A percentile compares a stretch with the other conserved stretches of the same genome.
Evolutionary conservation across 1,139 yeast genomes (phyloP).

Genomic region (Pneumocystis jirovecii): DNA sequence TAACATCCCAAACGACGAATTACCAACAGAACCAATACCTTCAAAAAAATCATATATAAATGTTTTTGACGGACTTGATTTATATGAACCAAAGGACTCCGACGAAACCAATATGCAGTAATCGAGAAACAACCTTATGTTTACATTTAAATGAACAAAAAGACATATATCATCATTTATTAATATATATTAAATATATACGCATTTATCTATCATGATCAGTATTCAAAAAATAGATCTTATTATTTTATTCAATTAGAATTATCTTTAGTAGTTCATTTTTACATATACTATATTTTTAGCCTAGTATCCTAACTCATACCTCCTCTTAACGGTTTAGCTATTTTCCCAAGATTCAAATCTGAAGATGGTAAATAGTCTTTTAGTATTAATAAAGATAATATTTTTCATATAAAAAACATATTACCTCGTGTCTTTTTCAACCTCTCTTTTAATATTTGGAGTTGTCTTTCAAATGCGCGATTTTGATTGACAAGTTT

Average conservation of each 20-base stretch:
- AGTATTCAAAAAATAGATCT: background rate
- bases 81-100: background rate
- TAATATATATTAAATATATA: background rate
- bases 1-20: background rate
- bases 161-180: background rate
- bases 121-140: background rate
- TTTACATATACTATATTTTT: background rate
- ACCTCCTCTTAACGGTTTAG: constrained; percentile 56
- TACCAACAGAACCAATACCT: background rate
- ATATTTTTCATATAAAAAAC: background rate
- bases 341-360: constrained; percentile 28
- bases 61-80: background rate
- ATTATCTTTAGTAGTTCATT: background rate
- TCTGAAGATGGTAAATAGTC: background rate
- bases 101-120: background rate
- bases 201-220: background rate
- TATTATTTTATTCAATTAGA: background rate
- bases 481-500: constrained; percentile 37
- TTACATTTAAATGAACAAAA: background rate
- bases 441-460: constrained; percentile 32
- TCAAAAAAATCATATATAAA: background rate
- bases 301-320: constrained; percentile 10
- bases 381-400: background rate
- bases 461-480: constrained; percentile 40
- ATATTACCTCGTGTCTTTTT: constrained; percentile 14